Evolutionary conservation across 1,139 yeast species (phyloP).

Genomic region (Yamadazyma epiphylla): DNA sequence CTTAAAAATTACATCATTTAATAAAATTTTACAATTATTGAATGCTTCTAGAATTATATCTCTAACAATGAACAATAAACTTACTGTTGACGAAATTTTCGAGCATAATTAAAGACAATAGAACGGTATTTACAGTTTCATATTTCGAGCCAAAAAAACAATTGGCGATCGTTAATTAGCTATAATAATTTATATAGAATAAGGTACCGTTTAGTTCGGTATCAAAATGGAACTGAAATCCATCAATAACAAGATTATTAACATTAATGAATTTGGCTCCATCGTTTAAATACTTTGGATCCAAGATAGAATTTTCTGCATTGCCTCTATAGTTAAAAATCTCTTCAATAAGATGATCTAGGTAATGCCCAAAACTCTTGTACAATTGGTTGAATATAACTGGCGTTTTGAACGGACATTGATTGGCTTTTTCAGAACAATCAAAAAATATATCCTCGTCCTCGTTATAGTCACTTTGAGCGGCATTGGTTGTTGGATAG

Average conservation of each 20-base stretch:
- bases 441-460: slow-evolving; percentile 26
- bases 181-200: slow-evolving; percentile 24
- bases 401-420: slow-evolving; percentile 10
- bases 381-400: slow-evolving; percentile 15
- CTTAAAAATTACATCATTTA: too few relatives aligned
- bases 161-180: too few relatives aligned
- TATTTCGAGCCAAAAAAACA: too few relatives aligned
- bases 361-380: slow-evolving; percentile 29
- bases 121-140: too few relatives aligned
- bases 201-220: slow-evolving; percentile 43
- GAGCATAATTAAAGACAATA: too few relatives aligned
- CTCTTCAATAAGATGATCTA: slow-evolving; percentile 26
- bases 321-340: slow-evolving; percentile 38
- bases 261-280: slow-evolving; percentile 26
- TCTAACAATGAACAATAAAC: too few relatives aligned
- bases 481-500: slow-evolving; percentile 28
- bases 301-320: slow-evolving; percentile 33
- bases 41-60: too few relatives aligned
- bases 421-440: slow-evolving; percentile 12
- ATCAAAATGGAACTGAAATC: slow-evolving; percentile 33
- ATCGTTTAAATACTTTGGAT: slow-evolving; percentile 27
- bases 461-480: slow-evolving; percentile 40
- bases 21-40: too few relatives aligned
- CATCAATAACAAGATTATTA: slow-evolving; percentile 28
- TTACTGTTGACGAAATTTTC: too few relatives aligned